Evolutionary conservation across 2,329 filamentous ascomycete genomes (phyloP).

Genomic region (Penicillium sp.): DNA sequence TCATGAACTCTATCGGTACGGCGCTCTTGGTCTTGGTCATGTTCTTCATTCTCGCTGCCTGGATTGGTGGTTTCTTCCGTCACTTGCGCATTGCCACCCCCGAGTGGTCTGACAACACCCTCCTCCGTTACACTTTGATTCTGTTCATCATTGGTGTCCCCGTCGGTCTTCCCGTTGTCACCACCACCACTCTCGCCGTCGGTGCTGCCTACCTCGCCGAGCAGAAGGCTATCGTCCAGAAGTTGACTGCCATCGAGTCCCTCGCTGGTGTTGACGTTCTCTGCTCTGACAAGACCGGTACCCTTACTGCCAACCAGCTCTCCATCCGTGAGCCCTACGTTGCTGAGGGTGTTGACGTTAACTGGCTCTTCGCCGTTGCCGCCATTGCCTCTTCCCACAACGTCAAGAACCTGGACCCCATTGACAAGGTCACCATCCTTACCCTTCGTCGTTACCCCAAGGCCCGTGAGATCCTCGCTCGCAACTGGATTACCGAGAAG

Average conservation of each 20-base stretch:
- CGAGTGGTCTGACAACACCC: constrained; percentile 52
- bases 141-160: constrained; percentile 70
- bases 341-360: constrained; percentile 67
- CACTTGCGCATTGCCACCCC: constrained; percentile 50
- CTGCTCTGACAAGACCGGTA: constrained; percentile 74
- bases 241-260: constrained; percentile 69
- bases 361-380: constrained; percentile 75
- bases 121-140: constrained; percentile 62
- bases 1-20: constrained; percentile 72
- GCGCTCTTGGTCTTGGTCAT: constrained; percentile 66
- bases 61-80: constrained; percentile 71
- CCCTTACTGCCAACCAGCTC: constrained; percentile 54
- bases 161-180: constrained; percentile 70
- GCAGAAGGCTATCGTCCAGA: constrained; percentile 71
- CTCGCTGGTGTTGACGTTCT: constrained; percentile 67
- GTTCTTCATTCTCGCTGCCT: constrained; percentile 65
- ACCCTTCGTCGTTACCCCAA: constrained; percentile 69
- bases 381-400: constrained; percentile 70
- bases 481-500: constrained; percentile 68
- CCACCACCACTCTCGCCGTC: constrained; percentile 68
- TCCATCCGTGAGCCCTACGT: constrained; percentile 69
- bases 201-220: constrained; percentile 69
- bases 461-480: constrained; percentile 65
- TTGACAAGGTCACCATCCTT: constrained; percentile 70
- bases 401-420: constrained; percentile 68